A percentile compares a stretch with the other conserved stretches of the same genome.
These are phyloP conservation scores for Aspergillus sp. DNA, from an alignment of 2,329 filamentous ascomycete species.

Conservation along the genomic window DNA sequence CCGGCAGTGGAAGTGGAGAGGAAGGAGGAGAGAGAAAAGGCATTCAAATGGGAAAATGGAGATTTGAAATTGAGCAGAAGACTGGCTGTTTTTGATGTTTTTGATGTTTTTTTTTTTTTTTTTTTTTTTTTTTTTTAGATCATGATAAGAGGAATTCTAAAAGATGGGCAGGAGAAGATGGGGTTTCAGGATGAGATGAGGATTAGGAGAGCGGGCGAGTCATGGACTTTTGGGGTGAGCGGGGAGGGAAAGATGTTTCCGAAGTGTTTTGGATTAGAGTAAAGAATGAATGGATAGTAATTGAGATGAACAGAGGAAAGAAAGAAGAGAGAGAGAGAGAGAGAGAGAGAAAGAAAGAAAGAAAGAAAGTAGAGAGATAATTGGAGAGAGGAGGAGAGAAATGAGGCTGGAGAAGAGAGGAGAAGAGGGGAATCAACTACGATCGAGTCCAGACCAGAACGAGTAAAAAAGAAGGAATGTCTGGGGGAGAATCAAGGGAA, in stretches of 20 bases:
- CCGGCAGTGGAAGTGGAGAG: too few relatives aligned
- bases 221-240: neutral
- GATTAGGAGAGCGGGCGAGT: neutral
- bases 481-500: neutral
- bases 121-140: slow-evolving; percentile 1
- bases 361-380: neutral
- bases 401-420: neutral
- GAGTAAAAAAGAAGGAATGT: neutral
- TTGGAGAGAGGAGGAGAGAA: neutral
- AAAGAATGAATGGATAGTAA: slow-evolving; percentile 5
- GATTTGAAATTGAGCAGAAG: too few relatives aligned
- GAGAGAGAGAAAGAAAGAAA: slow-evolving; percentile 5
- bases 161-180: neutral
- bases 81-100: too few relatives aligned
- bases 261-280: slow-evolving; percentile 8
- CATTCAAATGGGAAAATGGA: neutral
- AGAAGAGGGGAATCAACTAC: slow-evolving; percentile 4
- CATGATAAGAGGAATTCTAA: neutral
- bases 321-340: slow-evolving; percentile 3
- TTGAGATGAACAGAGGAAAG: neutral
- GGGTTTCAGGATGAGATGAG: slow-evolving; percentile 1
- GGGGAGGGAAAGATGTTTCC: slow-evolving; percentile 2
- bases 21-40: neutral
- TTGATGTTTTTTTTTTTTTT: too few relatives aligned
- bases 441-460: neutral